Evolutionary conservation across 805 yeast species (phyloP).

Genomic region (Metschnikowia proteae): DNA sequence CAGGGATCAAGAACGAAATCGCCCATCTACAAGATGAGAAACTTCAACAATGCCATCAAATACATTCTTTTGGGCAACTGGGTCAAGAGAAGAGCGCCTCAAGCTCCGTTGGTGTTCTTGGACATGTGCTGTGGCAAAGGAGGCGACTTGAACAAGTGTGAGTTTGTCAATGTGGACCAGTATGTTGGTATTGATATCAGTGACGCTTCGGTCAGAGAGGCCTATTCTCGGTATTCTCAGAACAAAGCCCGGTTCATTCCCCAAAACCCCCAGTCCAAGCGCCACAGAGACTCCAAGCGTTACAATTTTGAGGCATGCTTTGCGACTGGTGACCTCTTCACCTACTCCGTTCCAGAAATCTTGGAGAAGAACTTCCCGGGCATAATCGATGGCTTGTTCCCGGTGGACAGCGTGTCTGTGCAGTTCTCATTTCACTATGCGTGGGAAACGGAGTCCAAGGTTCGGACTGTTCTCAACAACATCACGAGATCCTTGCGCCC

Average conservation of each 20-base stretch:
- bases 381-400: conserved; percentile 57
- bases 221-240: conserved; percentile 64
- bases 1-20: conserved; percentile 64
- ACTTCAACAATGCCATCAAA: conserved; percentile 89
- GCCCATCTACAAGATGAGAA: conserved; percentile 79
- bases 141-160: conserved; percentile 92
- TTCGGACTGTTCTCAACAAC: conserved; percentile 67
- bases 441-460: conserved; percentile 79
- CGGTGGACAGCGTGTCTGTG: conserved; percentile 83
- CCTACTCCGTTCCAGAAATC: conserved; percentile 61
- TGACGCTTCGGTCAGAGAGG: conserved; percentile 82
- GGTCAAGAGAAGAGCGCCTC: conserved; percentile 34
- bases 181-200: conserved; percentile 91
- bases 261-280: conserved; percentile 17
- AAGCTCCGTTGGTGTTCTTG: conserved; percentile 46
- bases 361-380: conserved; percentile 61
- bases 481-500: conserved; percentile 68
- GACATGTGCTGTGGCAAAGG: conserved; percentile 98
- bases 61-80: conserved; percentile 75
- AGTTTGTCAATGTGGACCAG: conserved; percentile 64
- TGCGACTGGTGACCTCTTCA: conserved; percentile 91
- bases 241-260: conserved; percentile 43
- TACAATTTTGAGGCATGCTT: conserved; percentile 74
- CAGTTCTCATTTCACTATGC: conserved; percentile 97
- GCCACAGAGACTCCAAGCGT: conserved; percentile 37